These are phyloP conservation scores for Boletus tylopilopsis DNA, from an alignment of 768 basidiomycete species.

Conservation along the genomic window DNA sequence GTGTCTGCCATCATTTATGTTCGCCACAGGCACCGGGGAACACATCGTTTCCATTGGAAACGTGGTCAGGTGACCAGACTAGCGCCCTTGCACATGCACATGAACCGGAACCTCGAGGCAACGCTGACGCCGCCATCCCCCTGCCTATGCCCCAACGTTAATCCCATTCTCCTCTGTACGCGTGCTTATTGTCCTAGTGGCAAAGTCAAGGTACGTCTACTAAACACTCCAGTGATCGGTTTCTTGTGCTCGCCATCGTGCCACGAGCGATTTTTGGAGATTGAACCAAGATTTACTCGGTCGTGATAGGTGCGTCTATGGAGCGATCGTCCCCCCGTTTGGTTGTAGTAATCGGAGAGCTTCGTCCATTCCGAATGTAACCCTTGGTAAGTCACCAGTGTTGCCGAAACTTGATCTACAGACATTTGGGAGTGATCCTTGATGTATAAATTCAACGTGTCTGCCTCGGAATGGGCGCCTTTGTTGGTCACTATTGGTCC, in stretches of 20 bases:
- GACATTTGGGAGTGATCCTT: neutral
- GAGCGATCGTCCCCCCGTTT: conserved; percentile 9
- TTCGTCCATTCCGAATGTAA: neutral
- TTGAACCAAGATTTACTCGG: neutral
- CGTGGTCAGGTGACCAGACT: conserved; percentile 14
- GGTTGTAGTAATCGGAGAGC: neutral
- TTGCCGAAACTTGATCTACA: conserved; percentile 11
- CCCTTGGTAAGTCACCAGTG: neutral
- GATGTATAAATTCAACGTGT: conserved; percentile 8
- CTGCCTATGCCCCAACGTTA: neutral
- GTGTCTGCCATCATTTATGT: conserved; percentile 21
- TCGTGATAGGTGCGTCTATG: conserved; percentile 1
- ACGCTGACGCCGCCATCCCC: neutral
- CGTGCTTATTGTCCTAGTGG: neutral
- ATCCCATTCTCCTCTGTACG: too few species aligned
- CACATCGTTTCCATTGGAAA: conserved; percentile 19
- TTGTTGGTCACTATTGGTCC: conserved; percentile 3
- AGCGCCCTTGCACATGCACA: neutral
- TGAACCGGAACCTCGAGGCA: neutral
- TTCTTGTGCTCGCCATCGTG: neutral
- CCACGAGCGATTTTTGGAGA: neutral
- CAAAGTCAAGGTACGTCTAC: neutral
- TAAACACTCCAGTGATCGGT: neutral
- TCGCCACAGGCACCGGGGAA: conserved; percentile 31
- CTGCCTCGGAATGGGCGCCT: conserved; percentile 5